Percentiles rank a stretch among this genome's conserved stretches.
Evolutionary conservation across 2,329 filamentous ascomycete genomes (phyloP).

Genomic region (Hypoxylon sp.): DNA sequence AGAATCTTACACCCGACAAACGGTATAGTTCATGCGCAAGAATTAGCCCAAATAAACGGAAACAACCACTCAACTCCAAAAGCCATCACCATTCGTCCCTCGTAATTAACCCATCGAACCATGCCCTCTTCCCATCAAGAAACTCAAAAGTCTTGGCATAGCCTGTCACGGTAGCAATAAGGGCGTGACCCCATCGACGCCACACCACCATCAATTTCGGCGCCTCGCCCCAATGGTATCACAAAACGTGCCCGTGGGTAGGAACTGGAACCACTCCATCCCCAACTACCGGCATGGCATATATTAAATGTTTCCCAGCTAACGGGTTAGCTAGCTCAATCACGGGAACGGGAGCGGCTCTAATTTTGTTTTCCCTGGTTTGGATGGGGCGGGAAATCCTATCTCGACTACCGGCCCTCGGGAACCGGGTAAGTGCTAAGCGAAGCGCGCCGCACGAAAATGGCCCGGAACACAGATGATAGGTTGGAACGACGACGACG

Average conservation of each 20-base stretch:
- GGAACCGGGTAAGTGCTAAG: slow-evolving; percentile 36
- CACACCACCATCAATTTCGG: not conserved
- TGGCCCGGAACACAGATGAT: slow-evolving; percentile 32
- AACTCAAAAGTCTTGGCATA: slow-evolving; percentile 8
- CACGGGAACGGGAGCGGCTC: not conserved
- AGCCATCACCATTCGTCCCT: not conserved
- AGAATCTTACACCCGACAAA: no score
- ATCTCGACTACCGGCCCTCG: slow-evolving; percentile 12
- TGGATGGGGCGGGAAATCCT: not conserved
- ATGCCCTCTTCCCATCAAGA: not conserved
- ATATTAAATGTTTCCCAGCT: slow-evolving; percentile 1
- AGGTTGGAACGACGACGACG: slow-evolving; percentile 26
- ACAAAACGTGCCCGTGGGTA: slow-evolving; percentile 4
- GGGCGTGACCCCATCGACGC: not conserved
- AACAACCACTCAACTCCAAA: not conserved
- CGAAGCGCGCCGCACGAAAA: slow-evolving; percentile 44
- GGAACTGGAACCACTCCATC: slow-evolving; percentile 1
- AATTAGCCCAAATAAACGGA: not conserved
- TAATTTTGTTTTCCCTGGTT: not conserved
- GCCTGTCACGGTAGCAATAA: slow-evolving; percentile 3
- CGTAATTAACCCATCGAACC: not conserved
- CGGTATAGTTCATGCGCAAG: not conserved
- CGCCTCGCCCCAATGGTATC: not conserved
- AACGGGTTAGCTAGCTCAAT: not conserved
- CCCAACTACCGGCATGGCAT: slow-evolving; percentile 28